Percentiles rank a stretch among this genome's conserved stretches.
Conservation (phyloP, 148 eudicot species). For the Rhododendron simsii region DNA sequence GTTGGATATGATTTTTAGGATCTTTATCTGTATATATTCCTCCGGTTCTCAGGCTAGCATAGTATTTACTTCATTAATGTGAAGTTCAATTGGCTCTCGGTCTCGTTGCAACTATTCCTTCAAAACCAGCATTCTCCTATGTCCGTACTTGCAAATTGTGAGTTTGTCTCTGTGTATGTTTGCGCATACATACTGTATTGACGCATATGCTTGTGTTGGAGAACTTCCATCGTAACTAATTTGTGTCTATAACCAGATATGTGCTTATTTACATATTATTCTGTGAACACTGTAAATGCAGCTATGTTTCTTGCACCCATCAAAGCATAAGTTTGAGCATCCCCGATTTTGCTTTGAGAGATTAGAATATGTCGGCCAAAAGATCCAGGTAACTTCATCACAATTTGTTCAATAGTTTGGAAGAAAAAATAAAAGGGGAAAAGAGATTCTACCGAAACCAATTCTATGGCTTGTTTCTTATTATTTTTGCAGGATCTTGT, state of each 20-base stretch:
- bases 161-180: background rate
- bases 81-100: background rate
- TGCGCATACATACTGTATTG: background rate
- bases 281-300: constrained; percentile 19
- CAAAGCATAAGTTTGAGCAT: constrained; percentile 87
- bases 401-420: background rate
- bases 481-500: constrained; percentile 70
- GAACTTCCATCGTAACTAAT: background rate
- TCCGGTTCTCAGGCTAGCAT: background rate
- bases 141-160: background rate
- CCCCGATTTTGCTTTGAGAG: constrained; percentile 97
- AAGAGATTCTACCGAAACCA: background rate
- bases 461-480: background rate
- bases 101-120: background rate
- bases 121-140: background rate
- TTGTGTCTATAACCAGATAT: background rate
- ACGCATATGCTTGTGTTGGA: background rate
- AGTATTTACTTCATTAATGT: background rate
- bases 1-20: background rate
- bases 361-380: constrained; percentile 93
- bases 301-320: constrained; percentile 91
- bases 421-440: background rate
- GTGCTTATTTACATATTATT: background rate
- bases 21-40: background rate
- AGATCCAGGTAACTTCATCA: constrained; percentile 67